Base-by-base conservation (phyloP, 2,329 filamentous ascomycete genomes). In the Balansia obtecta region DNA sequence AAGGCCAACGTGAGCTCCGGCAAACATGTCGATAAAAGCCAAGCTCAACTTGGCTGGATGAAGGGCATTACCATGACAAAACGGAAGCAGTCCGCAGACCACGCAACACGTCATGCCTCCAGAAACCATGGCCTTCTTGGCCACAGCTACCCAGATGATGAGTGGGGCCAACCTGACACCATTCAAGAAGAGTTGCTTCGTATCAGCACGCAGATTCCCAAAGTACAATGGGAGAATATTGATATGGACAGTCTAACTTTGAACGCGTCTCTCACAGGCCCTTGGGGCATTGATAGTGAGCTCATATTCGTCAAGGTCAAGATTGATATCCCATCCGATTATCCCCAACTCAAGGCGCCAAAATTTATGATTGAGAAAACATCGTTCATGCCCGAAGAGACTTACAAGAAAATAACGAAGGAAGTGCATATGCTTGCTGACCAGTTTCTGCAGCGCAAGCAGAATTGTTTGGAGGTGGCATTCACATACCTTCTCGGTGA, bases 41-140 rank as follows among this genome's bases (percentile, higher is more conserved):
- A 75, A 45, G 73, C 76, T 20, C 80, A 83, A 54, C 80, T 85
- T 50, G 79, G 77, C 13, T 85, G 81, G 81, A 83, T 85, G 77
- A 82, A 79, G 59, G 80, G 81, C 5, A 80, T 85, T 52, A 81
- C 75, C 33, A 80, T 83, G 69, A 80, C 73, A 46, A 80, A 76
- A 62, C 69, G 72, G 50, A 79, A 75, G 55, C 61, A 68, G 1
- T 68, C 68, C 1, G 58, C 66, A 12, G 70, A 71, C 40, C 58
- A 55, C 10, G 54, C 58, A 10, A 65, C 63, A 62, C 68, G 77
- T 63, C 63, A 75, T 60, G 64, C 73, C 59, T 70, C 78, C 55
- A 68, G 78, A 67, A 71, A 76, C 63, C 68, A 77, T 55, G 65
- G 66, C 8, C 67, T 78, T 53, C 74, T 78, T 50, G 70, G 72